Evolutionary conservation across 2,329 filamentous ascomycete genomes (phyloP).

Genomic region (Xylariaceae sp.): DNA sequence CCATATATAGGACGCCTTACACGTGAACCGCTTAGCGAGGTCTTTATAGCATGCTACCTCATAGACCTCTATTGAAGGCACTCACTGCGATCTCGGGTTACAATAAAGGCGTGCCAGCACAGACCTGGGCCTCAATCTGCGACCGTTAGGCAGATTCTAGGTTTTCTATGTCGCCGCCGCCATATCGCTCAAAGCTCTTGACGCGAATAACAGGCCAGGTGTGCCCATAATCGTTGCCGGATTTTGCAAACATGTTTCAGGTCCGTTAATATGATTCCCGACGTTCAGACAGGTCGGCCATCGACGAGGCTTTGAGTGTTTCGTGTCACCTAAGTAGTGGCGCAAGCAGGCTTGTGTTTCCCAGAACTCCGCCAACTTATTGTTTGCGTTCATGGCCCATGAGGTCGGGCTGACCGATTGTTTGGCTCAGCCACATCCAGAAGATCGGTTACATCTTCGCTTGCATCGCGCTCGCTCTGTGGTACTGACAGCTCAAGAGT

Average conservation of each 20-base stretch:
- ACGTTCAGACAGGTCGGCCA: background rate
- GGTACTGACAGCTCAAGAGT: slow-evolving; percentile 74
- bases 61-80: no score
- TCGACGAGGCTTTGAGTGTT: background rate
- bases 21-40: no score
- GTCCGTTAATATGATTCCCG: slow-evolving; percentile 12
- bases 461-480: slow-evolving; percentile 81
- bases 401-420: slow-evolving; percentile 7
- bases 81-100: no score
- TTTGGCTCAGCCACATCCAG: slow-evolving; percentile 25
- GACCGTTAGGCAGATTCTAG: no score
- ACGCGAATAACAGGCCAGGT: no score
- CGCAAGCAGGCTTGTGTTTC: background rate
- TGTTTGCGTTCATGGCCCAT: background rate
- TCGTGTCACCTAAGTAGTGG: background rate
- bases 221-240: no score
- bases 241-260: slow-evolving; percentile 20
- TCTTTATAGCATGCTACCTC: no score
- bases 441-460: slow-evolving; percentile 66
- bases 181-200: no score
- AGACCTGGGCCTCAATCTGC: no score
- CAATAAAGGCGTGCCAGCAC: no score
- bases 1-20: no score
- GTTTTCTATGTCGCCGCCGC: no score
- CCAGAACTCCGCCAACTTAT: background rate